phyloP scores from a whole-genome alignment of 1,139 yeast species.

The Protomyces arabidopsidicola region DNA sequence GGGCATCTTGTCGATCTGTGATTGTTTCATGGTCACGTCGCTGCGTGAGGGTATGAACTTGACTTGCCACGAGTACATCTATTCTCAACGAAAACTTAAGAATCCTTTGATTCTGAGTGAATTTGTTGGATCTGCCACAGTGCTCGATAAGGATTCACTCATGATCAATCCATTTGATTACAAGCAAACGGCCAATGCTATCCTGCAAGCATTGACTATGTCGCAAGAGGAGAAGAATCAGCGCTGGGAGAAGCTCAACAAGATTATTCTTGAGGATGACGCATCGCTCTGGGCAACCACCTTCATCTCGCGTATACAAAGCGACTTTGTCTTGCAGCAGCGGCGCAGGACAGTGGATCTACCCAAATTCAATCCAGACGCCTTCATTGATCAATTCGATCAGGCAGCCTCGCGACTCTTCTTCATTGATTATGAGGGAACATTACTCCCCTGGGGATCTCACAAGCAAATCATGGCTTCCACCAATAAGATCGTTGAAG shows the following conservation, averaged over 20 bases:
- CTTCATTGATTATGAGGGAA: slow-evolving; percentile 35
- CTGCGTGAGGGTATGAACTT: slow-evolving; percentile 95
- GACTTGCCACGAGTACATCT: slow-evolving; percentile 90
- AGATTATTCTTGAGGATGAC: slow-evolving; percentile 17
- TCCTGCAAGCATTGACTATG: slow-evolving; percentile 63
- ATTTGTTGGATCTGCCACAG: slow-evolving; percentile 87
- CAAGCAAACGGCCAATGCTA: slow-evolving; percentile 57
- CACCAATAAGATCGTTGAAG: slow-evolving; percentile 39
- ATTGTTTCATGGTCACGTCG: slow-evolving; percentile 77
- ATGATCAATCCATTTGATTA: slow-evolving; percentile 90
- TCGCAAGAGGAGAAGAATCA: slow-evolving; percentile 50
- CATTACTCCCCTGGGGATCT: slow-evolving; percentile 32
- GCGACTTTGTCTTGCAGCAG: slow-evolving; percentile 60
- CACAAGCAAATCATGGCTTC: slow-evolving; percentile 35
- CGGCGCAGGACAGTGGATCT: slow-evolving; percentile 41
- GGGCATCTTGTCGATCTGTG: slow-evolving; percentile 82
- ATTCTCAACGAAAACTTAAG: slow-evolving; percentile 56
- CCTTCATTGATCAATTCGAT: slow-evolving; percentile 35
- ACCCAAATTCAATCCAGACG: slow-evolving; percentile 36
- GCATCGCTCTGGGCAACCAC: slow-evolving; percentile 57
- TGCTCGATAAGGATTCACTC: slow-evolving; percentile 67
- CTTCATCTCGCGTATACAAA: slow-evolving; percentile 54
- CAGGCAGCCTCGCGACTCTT: slow-evolving; percentile 37
- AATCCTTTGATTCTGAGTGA: slow-evolving; percentile 86
- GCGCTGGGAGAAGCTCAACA: slow-evolving; percentile 46